These are phyloP conservation scores for Sambucus nigra DNA, from an alignment of 129 eudicot genomes.

Conservation along the genomic window DNA sequence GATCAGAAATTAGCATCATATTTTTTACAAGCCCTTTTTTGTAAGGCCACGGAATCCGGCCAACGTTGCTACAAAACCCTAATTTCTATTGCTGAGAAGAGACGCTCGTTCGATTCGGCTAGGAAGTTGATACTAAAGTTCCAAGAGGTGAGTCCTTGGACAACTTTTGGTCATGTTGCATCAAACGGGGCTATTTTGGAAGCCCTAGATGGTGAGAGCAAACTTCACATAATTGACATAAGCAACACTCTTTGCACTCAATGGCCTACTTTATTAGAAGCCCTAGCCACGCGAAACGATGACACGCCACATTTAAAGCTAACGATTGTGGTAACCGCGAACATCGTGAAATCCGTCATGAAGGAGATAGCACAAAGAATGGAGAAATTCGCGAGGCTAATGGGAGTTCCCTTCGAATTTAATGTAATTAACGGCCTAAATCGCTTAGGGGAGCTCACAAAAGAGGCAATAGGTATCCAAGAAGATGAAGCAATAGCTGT, in stretches of 20 bases:
- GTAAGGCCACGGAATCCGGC: conserved; percentile 67
- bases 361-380: conserved; percentile 65
- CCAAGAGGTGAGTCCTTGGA: conserved; percentile 94
- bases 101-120: conserved; percentile 55
- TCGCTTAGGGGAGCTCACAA: conserved; percentile 38
- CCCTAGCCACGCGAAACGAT: conserved; percentile 67
- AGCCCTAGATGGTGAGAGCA: conserved; percentile 67
- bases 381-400: conserved; percentile 86
- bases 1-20: conserved; percentile 78
- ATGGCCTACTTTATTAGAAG: conserved; percentile 87
- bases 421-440: conserved; percentile 40
- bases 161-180: conserved; percentile 90
- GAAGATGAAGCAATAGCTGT: conserved; percentile 69
- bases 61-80: conserved; percentile 59
- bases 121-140: conserved; percentile 62
- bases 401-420: conserved; percentile 90
- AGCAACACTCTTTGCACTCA: conserved; percentile 89
- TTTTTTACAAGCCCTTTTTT: conserved; percentile 76
- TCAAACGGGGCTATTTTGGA: conserved; percentile 89
- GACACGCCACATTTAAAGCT: conserved; percentile 69
- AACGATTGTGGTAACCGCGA: conserved; percentile 53
- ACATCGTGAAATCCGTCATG: conserved; percentile 44
- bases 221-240: conserved; percentile 72
- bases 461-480: conserved; percentile 38
- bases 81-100: conserved; percentile 45